These are phyloP conservation scores for Cucumis melo DNA, from an alignment of 306 rosid species.

Conservation along the genomic window DNA sequence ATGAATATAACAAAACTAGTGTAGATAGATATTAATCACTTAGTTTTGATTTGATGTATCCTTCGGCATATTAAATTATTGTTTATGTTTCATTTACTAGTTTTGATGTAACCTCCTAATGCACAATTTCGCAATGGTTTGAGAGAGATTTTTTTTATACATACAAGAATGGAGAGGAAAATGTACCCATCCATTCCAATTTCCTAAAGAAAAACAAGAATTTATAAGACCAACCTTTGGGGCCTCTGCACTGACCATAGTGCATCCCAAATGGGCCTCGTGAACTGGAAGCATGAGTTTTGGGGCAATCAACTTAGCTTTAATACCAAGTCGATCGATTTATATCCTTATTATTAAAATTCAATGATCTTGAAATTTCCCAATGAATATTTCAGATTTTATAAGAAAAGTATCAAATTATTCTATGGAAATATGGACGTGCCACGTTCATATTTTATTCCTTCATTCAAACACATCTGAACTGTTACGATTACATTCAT, in stretches of 20 bases:
- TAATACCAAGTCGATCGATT: too few relatives aligned
- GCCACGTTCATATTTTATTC: neutral
- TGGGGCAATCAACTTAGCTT: neutral
- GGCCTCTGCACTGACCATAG: neutral
- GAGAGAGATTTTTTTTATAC: too few relatives aligned
- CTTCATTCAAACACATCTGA: neutral
- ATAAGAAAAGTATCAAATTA: neutral
- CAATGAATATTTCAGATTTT: neutral
- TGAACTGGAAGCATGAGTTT: neutral
- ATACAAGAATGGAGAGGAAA: too few relatives aligned
- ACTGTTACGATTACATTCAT: neutral
- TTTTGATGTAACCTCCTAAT: too few relatives aligned
- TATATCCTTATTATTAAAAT: neutral
- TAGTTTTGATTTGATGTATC: too few relatives aligned
- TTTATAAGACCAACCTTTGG: neutral
- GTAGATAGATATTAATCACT: too few relatives aligned
- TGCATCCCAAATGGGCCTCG: neutral
- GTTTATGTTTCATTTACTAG: too few relatives aligned
- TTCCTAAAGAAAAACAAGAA: too few relatives aligned
- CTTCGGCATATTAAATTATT: too few relatives aligned
- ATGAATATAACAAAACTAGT: too few relatives aligned
- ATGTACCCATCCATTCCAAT: too few relatives aligned
- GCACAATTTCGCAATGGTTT: too few relatives aligned
- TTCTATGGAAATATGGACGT: neutral
- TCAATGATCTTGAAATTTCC: neutral